A percentile compares a stretch with the other conserved stretches of the same genome.
Evolutionary conservation across 31 red algal species (phyloP).

Genomic region (Bonnemaisonia californica): DNA sequence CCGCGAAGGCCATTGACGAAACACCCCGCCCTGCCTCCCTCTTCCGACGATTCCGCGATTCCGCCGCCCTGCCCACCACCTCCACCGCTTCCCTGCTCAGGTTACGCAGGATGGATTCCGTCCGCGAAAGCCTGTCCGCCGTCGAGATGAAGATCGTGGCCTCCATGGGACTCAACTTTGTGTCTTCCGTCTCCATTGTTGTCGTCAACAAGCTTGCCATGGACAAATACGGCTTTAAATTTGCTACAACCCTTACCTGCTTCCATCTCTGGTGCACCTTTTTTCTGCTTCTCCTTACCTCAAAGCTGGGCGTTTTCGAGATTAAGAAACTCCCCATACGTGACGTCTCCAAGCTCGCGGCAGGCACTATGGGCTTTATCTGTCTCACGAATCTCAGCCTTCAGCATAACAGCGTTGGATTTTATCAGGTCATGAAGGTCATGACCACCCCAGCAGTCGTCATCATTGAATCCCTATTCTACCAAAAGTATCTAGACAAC

Average conservation of each 20-base stretch:
- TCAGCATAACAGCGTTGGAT: slow-evolving; percentile 92
- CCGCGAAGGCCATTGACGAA: no score
- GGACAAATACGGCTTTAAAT: slow-evolving; percentile 79
- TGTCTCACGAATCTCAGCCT: slow-evolving; percentile 95
- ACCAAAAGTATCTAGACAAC: slow-evolving; percentile 87
- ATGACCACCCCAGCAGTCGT: slow-evolving; percentile 96
- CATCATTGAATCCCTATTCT: slow-evolving; percentile 88
- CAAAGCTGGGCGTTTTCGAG: slow-evolving; percentile 70
- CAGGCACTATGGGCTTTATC: slow-evolving; percentile 92
- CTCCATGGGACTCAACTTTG: slow-evolving; percentile 90
- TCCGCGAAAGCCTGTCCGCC: slow-evolving; percentile 25
- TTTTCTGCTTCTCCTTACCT: slow-evolving; percentile 48
- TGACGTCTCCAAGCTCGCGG: slow-evolving; percentile 85
- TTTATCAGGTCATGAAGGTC: slow-evolving; percentile 98
- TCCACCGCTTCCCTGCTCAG: no score
- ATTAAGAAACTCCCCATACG: slow-evolving; percentile 76
- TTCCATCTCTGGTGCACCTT: slow-evolving; percentile 86
- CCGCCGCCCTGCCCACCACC: slow-evolving; percentile 3
- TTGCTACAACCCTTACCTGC: slow-evolving; percentile 78
- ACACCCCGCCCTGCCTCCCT: no score
- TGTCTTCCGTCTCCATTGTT: slow-evolving; percentile 81
- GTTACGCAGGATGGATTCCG: not conserved
- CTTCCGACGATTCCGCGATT: not conserved
- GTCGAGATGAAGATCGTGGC: slow-evolving; percentile 42
- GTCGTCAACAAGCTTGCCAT: slow-evolving; percentile 89